Conservation (phyloP, 495 filamentous ascomycete genomes). For the Hypoxylon crocopeplum region DNA sequence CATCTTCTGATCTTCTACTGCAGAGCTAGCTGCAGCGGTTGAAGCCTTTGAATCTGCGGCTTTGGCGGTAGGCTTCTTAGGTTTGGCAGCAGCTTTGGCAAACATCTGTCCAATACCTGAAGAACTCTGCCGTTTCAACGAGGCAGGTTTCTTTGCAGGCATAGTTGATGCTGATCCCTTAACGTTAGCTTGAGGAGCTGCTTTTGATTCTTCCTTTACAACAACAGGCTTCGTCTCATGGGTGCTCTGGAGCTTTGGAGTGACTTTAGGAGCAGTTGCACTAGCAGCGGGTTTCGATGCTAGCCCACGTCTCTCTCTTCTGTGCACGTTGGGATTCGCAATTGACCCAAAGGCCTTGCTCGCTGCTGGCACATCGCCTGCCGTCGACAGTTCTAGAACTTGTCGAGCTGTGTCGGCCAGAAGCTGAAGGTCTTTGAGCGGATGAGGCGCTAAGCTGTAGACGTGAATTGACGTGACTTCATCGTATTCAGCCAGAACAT, state of each 20-base stretch:
- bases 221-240: slow-evolving; percentile 34
- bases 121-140: slow-evolving; percentile 63
- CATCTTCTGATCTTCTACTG: slow-evolving; percentile 61
- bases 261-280: slow-evolving; percentile 20
- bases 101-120: slow-evolving; percentile 81
- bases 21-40: slow-evolving; percentile 43
- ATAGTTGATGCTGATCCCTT: slow-evolving; percentile 41
- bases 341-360: slow-evolving; percentile 41
- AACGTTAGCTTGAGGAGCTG: slow-evolving; percentile 28
- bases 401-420: slow-evolving; percentile 75
- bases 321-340: slow-evolving; percentile 46
- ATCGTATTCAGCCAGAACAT: slow-evolving; percentile 70
- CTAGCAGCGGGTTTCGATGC: slow-evolving; percentile 30
- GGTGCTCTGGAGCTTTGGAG: slow-evolving; percentile 19
- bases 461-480: slow-evolving; percentile 79
- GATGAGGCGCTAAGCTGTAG: slow-evolving; percentile 80
- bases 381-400: slow-evolving; percentile 49
- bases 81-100: slow-evolving; percentile 75
- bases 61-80: slow-evolving; percentile 55
- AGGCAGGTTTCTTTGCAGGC: slow-evolving; percentile 48
- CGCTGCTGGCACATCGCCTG: slow-evolving; percentile 17
- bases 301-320: slow-evolving; percentile 45
- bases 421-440: slow-evolving; percentile 76
- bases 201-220: slow-evolving; percentile 46
- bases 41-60: slow-evolving; percentile 49